Percentiles rank a stretch among this genome's conserved stretches.
Conservation (phyloP, 768 basidiomycete genomes). For the Mrakia blollopis region DNA sequence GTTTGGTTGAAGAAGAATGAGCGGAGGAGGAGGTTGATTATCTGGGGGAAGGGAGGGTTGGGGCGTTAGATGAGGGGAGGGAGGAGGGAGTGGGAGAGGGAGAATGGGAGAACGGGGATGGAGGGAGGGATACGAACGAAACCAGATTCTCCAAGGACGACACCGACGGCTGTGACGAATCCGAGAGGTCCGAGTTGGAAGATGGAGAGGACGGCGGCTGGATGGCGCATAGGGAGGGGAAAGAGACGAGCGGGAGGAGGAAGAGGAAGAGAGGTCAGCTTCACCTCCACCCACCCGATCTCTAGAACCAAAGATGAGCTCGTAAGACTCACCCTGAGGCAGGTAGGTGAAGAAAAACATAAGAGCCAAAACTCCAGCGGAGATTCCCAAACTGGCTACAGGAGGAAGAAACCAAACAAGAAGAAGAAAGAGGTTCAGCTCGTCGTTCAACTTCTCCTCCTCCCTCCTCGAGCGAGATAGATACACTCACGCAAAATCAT, state of each 20-base stretch:
- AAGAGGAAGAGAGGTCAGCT: background rate
- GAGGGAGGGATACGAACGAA: constrained; percentile 11
- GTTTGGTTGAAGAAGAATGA: constrained; percentile 21
- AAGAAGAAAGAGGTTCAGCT: background rate
- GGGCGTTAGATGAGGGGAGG: background rate
- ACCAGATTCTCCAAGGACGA: constrained; percentile 21
- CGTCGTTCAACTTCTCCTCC: background rate
- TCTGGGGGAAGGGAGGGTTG: background rate
- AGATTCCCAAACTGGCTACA: constrained; percentile 17
- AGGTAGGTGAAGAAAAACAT: constrained; percentile 25
- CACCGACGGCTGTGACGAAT: constrained; percentile 21
- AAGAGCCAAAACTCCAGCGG: constrained; percentile 9
- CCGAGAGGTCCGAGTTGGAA: constrained; percentile 30
- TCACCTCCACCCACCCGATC: background rate
- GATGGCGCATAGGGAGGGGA: background rate
- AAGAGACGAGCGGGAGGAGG: too few species aligned
- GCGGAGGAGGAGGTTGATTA: constrained; percentile 28
- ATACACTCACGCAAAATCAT: constrained; percentile 23
- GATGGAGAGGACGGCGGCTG: constrained; percentile 23
- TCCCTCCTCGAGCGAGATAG: too few species aligned
- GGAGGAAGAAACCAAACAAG: background rate
- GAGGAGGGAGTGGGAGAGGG: background rate
- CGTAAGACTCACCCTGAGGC: constrained; percentile 13
- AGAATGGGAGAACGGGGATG: too few species aligned
- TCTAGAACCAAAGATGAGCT: background rate